Base-by-base conservation (phyloP, 176 grass and related monocot genomes). In the Ensete ventricosum region DNA sequence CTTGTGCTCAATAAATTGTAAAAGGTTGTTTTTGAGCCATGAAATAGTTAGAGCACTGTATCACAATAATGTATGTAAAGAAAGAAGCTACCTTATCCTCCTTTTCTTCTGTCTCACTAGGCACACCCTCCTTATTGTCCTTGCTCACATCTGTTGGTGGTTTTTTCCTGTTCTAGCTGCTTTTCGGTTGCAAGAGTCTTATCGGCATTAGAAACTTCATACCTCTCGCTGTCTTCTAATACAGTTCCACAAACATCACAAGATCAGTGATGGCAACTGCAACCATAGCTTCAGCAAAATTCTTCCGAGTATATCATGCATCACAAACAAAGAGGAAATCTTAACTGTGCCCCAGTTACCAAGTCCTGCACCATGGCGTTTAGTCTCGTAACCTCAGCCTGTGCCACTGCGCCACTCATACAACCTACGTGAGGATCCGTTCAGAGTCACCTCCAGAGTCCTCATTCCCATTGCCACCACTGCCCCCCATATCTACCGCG, bases 281-380 rank as follows among this genome's bases (percentile, higher is more conserved):
- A 12, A 54, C 21, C 51, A 72, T 48, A 66, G 23, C 12, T 24
- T 77, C 26, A 69, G 12, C 55, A 7, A 72, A 73, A 54, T 52
- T 8, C 24, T 65, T 2, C 34, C 4, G 34, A 43, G 4, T 43
- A 43, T 43, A 43, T 16, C 63, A 29, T 20, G 34, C 26, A 17
- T 13, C 1, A 11, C 75, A 9, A 25, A 9, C 24, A 25, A 63
- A 8, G 9, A 11, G 3, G 52, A 29, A 8, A 13, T 69, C 69
- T 55, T 92, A 79, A 92, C 81, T 89, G 84, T 54, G 82, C 92
- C 92, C 89, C 89, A 92, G 75, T 92, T 92, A n/a, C 86, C 87
- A 78, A 84, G 82, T 16, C 92, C 89, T 77, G 86, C 62, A 14
- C 92, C 92, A 24, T 92, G 89, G 23, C 86, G 84, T 58, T 96